phyloP scores from a whole-genome alignment of 139 green algal species.

The Pedinophyceae sp. region DNA sequence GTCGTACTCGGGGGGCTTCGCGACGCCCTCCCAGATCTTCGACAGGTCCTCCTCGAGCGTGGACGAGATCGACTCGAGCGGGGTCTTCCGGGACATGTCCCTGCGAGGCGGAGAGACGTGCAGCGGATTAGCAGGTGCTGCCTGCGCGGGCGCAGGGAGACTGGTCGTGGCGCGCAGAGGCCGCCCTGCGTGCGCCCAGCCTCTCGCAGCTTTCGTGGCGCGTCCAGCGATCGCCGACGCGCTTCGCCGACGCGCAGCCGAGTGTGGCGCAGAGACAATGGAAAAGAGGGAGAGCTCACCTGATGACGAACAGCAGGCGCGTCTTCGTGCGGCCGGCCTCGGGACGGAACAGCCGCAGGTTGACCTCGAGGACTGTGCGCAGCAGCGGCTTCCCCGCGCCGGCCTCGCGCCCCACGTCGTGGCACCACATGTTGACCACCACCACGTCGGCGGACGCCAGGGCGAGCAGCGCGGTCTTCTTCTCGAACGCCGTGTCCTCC shows the following conservation, averaged over 20 bases:
- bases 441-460: conserved; percentile 83
- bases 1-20: conserved; percentile 68
- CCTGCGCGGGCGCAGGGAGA: too few species aligned
- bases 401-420: conserved; percentile 92
- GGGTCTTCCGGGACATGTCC: not conserved
- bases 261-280: too few species aligned
- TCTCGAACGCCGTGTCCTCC: conserved; percentile 96
- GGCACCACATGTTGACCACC: conserved; percentile 95
- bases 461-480: conserved; percentile 88
- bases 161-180: too few species aligned
- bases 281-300: too few species aligned
- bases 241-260: too few species aligned
- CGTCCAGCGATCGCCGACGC: too few species aligned
- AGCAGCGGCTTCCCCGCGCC: conserved; percentile 91
- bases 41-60: conserved; percentile 48
- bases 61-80: conserved; percentile 30
- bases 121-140: not conserved
- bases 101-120: not conserved
- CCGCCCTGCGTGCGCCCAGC: too few species aligned
- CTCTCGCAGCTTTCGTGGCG: too few species aligned
- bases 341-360: conserved; percentile 89
- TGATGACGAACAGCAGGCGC: conserved; percentile 96
- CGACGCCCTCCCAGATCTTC: conserved; percentile 74
- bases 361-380: conserved; percentile 97
- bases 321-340: conserved; percentile 45